Evolutionary conservation across 2,329 filamentous ascomycete species (phyloP).

Genomic region (Pestalotiopsis fici): DNA sequence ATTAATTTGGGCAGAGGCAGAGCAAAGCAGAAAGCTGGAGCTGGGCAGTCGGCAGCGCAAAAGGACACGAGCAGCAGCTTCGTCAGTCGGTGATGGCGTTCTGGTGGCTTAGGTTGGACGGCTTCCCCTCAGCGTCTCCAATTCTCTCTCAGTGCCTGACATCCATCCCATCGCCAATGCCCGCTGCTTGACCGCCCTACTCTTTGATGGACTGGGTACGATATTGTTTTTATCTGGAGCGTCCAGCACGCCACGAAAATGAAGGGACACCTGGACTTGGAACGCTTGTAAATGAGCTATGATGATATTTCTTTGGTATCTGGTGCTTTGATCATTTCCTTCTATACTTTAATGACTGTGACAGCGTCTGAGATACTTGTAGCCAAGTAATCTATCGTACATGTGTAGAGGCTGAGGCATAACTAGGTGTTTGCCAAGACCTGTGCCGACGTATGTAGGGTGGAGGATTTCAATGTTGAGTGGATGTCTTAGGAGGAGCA

Average conservation of each 20-base stretch:
- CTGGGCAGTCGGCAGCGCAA: not conserved
- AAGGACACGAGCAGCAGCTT: not conserved
- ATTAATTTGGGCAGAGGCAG: not conserved
- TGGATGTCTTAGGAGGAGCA: not conserved
- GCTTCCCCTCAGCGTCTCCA: not conserved
- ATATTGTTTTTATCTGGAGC: not conserved
- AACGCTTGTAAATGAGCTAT: not conserved
- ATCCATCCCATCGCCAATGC: not conserved
- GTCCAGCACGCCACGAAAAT: not conserved
- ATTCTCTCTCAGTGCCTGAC: not conserved
- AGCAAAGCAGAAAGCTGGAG: not conserved
- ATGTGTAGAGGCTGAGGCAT: not conserved
- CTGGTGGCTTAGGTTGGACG: not conserved
- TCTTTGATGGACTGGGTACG: not conserved
- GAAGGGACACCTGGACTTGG: not conserved
- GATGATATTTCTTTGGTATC: not conserved
- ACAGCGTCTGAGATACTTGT: not conserved
- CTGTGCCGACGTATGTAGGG: not conserved
- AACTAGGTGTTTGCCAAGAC: not conserved
- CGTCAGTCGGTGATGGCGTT: conserved; percentile 3
- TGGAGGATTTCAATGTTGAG: not conserved
- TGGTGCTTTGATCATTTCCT: not conserved
- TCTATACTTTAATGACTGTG: not conserved
- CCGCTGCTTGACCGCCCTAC: not conserved
- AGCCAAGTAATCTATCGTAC: not conserved